Conservation (phyloP, 2,329 filamentous ascomycete species). For the Xylariaceae sp. region DNA sequence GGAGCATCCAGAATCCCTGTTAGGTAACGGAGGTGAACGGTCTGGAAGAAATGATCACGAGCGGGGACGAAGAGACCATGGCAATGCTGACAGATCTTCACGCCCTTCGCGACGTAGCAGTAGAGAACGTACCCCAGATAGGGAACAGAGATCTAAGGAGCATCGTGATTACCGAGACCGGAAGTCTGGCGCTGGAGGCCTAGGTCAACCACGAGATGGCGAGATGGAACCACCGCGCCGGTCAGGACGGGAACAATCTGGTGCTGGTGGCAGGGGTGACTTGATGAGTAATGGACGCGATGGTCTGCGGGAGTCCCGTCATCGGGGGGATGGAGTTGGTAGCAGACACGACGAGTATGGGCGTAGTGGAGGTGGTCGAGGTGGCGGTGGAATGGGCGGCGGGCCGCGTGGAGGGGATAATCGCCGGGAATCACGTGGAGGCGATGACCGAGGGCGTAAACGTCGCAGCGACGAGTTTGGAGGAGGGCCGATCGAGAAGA, state of each 20-base stretch:
- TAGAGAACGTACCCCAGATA: constrained; percentile 51
- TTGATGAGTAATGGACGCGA: constrained; percentile 32
- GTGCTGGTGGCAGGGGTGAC: constrained; percentile 24
- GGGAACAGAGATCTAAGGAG: constrained; percentile 47
- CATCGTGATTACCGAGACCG: constrained; percentile 35
- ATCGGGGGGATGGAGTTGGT: constrained; percentile 34
- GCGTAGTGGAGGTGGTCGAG: constrained; percentile 37
- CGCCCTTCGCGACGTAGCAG: constrained; percentile 50
- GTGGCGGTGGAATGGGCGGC: constrained; percentile 39
- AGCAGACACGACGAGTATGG: constrained; percentile 37
- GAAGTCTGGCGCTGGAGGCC: constrained; percentile 30
- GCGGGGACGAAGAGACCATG: constrained; percentile 45
- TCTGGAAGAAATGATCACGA: constrained; percentile 40
- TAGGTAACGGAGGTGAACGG: constrained; percentile 41
- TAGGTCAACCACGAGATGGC: constrained; percentile 33
- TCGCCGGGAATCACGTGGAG: constrained; percentile 39
- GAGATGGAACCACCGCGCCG: constrained; percentile 36
- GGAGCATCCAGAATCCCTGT: constrained; percentile 51
- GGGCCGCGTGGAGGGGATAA: constrained; percentile 41
- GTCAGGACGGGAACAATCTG: constrained; percentile 32
- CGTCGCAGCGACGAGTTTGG: constrained; percentile 53
- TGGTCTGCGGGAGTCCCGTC: constrained; percentile 35
- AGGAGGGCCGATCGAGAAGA: constrained; percentile 49
- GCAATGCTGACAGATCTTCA: constrained; percentile 46
- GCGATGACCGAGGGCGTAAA: constrained; percentile 45